Base-by-base conservation (phyloP, 805 yeast species). In the Teunomyces gatunensis region DNA sequence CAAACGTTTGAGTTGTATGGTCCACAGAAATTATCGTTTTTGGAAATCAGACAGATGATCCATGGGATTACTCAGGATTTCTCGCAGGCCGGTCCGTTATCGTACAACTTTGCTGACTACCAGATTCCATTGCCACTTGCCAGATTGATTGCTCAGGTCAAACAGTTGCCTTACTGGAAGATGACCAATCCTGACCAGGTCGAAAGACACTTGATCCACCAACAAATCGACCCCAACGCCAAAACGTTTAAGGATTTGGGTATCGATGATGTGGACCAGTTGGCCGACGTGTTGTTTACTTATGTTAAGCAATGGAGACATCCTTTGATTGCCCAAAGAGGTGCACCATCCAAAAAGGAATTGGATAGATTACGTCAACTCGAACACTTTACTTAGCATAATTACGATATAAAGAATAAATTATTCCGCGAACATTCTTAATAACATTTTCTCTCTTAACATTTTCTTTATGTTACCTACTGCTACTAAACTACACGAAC, bases 1-100 rank as follows among this genome's bases (percentile, higher is more conserved):
- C 78, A 85, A 67, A 76, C 84, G 44, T 89, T 68, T 66, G 96
- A 89, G 69, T 76, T 89, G 53, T 74, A 69, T 58, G 96, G 96
- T 10, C 78, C 83, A n/a, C 86, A 86, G 65, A 73, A 75, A 57
- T 79, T 81, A 64, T 63, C 84, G 9, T 75, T 77, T 58, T 66
- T 67, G 49, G 87, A 87, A 63, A 77, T 89, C 52, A 78, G 89
- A 67, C 84, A 81, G 59, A 73, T 85, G 81, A 75, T 88, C 54
- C 82, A 83, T 63, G 80, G 81, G 53, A 79, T 80, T 53, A 81
- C 85, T 41, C 77, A 73, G 59, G 71, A 73, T 56, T 69, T 63
- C 60, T 59, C 77, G 35, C 72, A 70, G 57, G 71, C 67, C 41
- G 78, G 78, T 45, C 74, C 77, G n/a, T 52, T 73, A 40, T 59